Evolutionary conservation across 169 alveolate species (phyloP), one percentile per base, ranked within the genome.

Genomic region (Babesia sp.): DNA sequence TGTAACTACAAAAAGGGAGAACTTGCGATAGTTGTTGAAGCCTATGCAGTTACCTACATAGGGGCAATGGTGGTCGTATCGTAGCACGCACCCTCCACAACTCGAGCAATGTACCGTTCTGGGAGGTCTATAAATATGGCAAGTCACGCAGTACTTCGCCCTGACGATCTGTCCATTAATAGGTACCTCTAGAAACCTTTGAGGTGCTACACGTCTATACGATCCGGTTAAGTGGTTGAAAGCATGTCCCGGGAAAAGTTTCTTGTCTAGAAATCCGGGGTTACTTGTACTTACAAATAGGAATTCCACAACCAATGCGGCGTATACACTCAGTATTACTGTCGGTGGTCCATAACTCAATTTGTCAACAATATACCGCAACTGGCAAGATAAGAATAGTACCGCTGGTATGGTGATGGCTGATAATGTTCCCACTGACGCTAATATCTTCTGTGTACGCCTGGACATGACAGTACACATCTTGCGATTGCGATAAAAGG

Each of bases 31-130:
- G 82, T 94, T 94, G 22, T 90, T 86, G 83, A 76, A 91, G 29
- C 97, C 97, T 36, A 94, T 93, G 74, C 97, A 93, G 70, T 94
- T 94, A 82, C 85, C 77, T 57, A 94, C 90, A 93, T 95, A 94
- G 24, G 98, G 98, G 75, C 98, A 94, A 84, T 94, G 98, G 72
- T 94, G 98, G 79, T 94, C 98, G 80, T 90, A 94, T 71, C 94
- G 90, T 55, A 91, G 94, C 44, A 94, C 95, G 71, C 98, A 94
- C 53, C 91, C 91, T 50, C 92, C 95, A 83, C 98, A 94, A 54
- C 84, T 87, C 26, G 97, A 94, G 58, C 98, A 94, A 79, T 94
- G 98, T 34, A 95, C 95, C 4, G 95, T 81, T 75, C 98, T 81
- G 24, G 93, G 92, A n/a, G 97, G 96, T 61, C 98, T 77, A 67